phyloP scores from a whole-genome alignment of 257 asterid genomes.

The Nicotiana attenuata region DNA sequence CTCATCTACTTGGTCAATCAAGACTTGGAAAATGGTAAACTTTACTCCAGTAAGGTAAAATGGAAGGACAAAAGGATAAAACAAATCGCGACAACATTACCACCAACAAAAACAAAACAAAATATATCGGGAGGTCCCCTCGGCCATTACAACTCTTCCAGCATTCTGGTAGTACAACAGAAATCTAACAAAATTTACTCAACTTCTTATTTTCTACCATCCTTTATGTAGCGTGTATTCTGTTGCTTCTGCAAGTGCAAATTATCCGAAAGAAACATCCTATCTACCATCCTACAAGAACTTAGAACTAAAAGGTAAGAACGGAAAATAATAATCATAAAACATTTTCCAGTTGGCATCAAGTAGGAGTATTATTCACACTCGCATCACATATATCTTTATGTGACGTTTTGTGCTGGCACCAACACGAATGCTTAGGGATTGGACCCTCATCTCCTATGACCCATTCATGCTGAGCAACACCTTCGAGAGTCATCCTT shows the following conservation, averaged over 20 bases:
- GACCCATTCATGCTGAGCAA: conserved; percentile 73
- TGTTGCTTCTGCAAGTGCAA: not conserved
- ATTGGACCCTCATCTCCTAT: conserved; percentile 67
- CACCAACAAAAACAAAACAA: not conserved
- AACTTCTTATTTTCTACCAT: not conserved
- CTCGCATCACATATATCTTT: conserved; percentile 20
- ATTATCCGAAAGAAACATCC: not conserved
- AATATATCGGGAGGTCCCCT: not conserved
- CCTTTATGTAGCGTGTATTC: not conserved
- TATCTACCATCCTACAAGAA: not conserved
- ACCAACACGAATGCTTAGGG: conserved; percentile 69
- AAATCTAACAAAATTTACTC: not conserved
- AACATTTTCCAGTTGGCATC: conserved; percentile 10
- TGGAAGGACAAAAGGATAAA: too few species aligned
- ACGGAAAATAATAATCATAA: not conserved
- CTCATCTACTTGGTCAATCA: not conserved
- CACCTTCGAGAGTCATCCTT: conserved; percentile 62
- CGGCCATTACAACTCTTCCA: not conserved
- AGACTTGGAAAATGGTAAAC: too few species aligned
- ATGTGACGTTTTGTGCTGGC: conserved; percentile 37
- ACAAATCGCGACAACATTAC: not conserved
- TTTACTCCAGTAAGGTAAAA: too few species aligned
- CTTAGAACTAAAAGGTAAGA: not conserved
- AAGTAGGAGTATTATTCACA: conserved; percentile 21
- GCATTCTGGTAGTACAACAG: not conserved